phyloP scores from a whole-genome alignment of 2,329 filamentous ascomycete genomes.

The Epichloe uncinata region DNA sequence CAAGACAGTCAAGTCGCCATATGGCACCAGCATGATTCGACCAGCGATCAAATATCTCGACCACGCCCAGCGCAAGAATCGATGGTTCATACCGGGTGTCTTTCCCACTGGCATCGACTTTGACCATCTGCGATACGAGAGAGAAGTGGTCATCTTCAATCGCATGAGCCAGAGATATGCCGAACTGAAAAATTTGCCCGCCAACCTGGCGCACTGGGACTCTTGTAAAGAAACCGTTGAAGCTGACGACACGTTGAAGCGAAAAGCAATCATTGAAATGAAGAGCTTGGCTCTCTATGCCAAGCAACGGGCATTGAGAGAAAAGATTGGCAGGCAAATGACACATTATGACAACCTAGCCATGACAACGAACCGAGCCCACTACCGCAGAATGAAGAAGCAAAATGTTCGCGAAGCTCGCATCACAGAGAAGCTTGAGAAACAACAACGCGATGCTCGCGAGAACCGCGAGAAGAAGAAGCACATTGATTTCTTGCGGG shows the following conservation, averaged over 20 bases:
- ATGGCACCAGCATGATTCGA: conserved; percentile 39
- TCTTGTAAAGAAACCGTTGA: conserved; percentile 52
- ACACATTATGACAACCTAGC: conserved; percentile 90
- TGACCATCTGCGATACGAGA: conserved; percentile 72
- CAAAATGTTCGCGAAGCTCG: conserved; percentile 88
- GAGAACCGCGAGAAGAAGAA: conserved; percentile 97
- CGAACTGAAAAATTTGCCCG: conserved; percentile 71
- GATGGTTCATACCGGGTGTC: conserved; percentile 71
- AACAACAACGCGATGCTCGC: conserved; percentile 91
- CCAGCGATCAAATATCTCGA: conserved; percentile 63
- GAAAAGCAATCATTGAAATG: conserved; percentile 88
- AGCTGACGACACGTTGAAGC: conserved; percentile 70
- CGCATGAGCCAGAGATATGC: conserved; percentile 73
- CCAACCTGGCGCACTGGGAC: conserved; percentile 81
- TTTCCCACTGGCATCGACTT: conserved; percentile 83
- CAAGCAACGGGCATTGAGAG: conserved; percentile 75
- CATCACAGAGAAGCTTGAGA: conserved; percentile 97
- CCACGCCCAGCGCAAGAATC: conserved; percentile 61
- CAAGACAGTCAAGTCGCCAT: conserved; percentile 65
- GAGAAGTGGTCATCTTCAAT: conserved; percentile 81
- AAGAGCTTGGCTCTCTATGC: conserved; percentile 80
- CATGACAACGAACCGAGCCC: conserved; percentile 87
- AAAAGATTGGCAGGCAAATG: conserved; percentile 82
- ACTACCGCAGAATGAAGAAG: conserved; percentile 93
- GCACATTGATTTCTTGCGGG: conserved; percentile 80